These are phyloP conservation scores for Zasmidium angulare DNA, from an alignment of 2,329 filamentous ascomycete genomes.

Conservation along the genomic window DNA sequence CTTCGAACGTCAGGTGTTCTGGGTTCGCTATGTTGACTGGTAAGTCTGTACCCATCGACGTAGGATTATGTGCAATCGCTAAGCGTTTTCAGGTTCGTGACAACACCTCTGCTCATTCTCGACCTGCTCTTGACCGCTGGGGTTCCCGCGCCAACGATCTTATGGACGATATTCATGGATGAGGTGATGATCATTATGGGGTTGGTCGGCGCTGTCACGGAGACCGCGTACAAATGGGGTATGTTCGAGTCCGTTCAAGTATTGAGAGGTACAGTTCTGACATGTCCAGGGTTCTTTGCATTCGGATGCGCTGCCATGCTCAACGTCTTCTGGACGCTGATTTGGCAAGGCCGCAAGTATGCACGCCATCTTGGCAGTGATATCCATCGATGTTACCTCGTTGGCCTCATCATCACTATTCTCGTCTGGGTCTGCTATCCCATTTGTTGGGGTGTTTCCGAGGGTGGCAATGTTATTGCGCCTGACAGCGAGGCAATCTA, in stretches of 20 bases:
- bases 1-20: slow-evolving; percentile 59
- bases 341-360: slow-evolving; percentile 53
- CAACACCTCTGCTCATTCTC: slow-evolving; percentile 59
- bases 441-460: slow-evolving; percentile 59
- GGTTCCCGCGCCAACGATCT: slow-evolving; percentile 60
- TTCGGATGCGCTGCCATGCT: slow-evolving; percentile 48
- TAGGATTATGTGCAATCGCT: background rate
- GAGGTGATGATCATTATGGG: slow-evolving; percentile 63
- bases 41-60: slow-evolving; percentile 26
- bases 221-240: slow-evolving; percentile 62
- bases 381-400: slow-evolving; percentile 50
- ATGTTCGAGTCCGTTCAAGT: slow-evolving; percentile 46
- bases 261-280: background rate
- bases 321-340: slow-evolving; percentile 50
- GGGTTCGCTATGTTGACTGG: slow-evolving; percentile 64
- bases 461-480: slow-evolving; percentile 61
- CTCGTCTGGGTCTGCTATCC: slow-evolving; percentile 63
- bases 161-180: slow-evolving; percentile 60
- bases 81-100: slow-evolving; percentile 42
- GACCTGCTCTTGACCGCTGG: slow-evolving; percentile 61
- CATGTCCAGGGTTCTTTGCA: slow-evolving; percentile 30
- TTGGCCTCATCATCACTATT: slow-evolving; percentile 53
- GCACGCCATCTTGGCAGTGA: slow-evolving; percentile 53
- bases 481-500: slow-evolving; percentile 51
- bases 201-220: slow-evolving; percentile 61